These are phyloP conservation scores for Yamadazyma friedrichii DNA, from an alignment of 1,139 yeast genomes.

Conservation along the genomic window DNA sequence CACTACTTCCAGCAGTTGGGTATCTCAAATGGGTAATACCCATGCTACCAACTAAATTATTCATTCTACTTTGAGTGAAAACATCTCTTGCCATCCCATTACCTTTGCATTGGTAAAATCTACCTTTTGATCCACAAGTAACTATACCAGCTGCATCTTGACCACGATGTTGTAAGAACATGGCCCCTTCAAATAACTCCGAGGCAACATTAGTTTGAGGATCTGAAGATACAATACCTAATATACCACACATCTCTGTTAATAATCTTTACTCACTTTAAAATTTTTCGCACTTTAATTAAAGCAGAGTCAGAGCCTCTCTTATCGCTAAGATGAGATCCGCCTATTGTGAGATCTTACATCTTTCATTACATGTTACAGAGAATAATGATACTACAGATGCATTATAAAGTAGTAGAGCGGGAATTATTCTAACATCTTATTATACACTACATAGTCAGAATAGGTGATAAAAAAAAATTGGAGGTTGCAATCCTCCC, in stretches of 20 bases:
- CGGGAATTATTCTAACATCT: background rate
- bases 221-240: conserved; percentile 84
- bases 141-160: conserved; percentile 99
- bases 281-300: conserved; percentile 6
- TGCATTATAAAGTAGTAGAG: too few species aligned
- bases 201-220: conserved; percentile 74
- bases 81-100: conserved; percentile 99
- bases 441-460: conserved; percentile 2
- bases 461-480: conserved; percentile 1
- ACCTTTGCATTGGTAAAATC: conserved; percentile 96
- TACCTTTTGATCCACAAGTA: conserved; percentile 91
- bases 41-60: conserved; percentile 85
- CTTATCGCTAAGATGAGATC: background rate
- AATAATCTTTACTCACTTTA: conserved; percentile 1
- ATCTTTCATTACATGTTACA: too few species aligned
- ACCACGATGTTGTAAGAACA: conserved; percentile 95
- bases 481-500: conserved; percentile 7
- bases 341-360: too few species aligned
- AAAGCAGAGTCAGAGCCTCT: conserved; percentile 6
- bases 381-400: too few species aligned
- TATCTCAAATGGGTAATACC: conserved; percentile 94
- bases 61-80: conserved; percentile 79
- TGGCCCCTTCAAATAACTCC: conserved; percentile 88
- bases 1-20: conserved; percentile 98
- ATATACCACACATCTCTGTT: conserved; percentile 84